These are phyloP conservation scores for Diutina siamensis DNA, from an alignment of 1,139 yeast species.

Conservation along the genomic window DNA sequence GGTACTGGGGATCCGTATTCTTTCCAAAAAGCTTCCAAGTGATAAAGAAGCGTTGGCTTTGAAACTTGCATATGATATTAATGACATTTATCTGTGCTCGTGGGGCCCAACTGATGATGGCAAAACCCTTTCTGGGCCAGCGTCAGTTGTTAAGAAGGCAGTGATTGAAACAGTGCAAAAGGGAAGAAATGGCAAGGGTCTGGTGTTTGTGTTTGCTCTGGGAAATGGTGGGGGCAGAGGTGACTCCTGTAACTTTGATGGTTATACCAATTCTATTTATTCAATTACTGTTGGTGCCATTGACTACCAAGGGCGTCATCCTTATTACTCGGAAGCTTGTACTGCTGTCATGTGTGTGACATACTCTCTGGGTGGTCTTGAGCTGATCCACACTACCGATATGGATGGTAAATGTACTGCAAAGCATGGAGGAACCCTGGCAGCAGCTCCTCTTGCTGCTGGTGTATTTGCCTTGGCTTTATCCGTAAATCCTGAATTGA, in stretches of 20 bases:
- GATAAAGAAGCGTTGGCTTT: constrained; percentile 90
- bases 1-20: constrained; percentile 83
- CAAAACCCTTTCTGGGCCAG: constrained; percentile 74
- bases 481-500: constrained; percentile 70
- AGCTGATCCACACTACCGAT: constrained; percentile 87
- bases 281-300: constrained; percentile 94
- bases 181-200: constrained; percentile 76
- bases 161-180: constrained; percentile 73
- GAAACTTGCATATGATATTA: constrained; percentile 64
- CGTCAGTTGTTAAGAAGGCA: constrained; percentile 65
- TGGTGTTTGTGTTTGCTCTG: constrained; percentile 88
- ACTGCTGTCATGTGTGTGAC: constrained; percentile 96
- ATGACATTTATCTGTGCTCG: constrained; percentile 91
- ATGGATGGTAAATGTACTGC: constrained; percentile 60
- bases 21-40: constrained; percentile 67
- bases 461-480: constrained; percentile 80
- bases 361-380: constrained; percentile 84
- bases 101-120: constrained; percentile 99
- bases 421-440: constrained; percentile 92
- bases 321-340: constrained; percentile 84
- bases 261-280: constrained; percentile 91
- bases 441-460: constrained; percentile 98
- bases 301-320: constrained; percentile 76
- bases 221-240: constrained; percentile 84
- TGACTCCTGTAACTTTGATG: constrained; percentile 95